Evolutionary conservation across 2,329 filamentous ascomycete species (phyloP).

Genomic region (Fusarium lyarnte): DNA sequence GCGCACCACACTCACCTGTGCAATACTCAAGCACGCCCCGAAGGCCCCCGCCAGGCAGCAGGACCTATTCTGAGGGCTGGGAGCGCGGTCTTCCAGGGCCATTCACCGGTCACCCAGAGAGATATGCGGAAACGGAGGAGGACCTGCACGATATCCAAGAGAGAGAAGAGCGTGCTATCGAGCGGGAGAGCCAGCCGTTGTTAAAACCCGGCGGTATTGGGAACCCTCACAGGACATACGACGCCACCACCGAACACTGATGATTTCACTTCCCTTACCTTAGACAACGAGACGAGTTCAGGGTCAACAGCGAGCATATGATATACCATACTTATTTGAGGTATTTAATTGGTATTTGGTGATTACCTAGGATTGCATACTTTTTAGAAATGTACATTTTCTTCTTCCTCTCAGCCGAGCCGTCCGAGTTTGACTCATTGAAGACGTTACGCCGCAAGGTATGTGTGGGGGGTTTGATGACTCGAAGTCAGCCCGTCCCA

Average conservation of each 20-base stretch:
- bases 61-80: constrained; percentile 61
- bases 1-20: constrained; percentile 43
- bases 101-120: constrained; percentile 62
- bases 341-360: constrained; percentile 26
- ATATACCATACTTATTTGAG: constrained; percentile 30
- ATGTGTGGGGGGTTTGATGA: constrained; percentile 30
- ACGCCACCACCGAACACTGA: constrained; percentile 42
- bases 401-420: not conserved
- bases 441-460: not conserved
- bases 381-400: constrained; percentile 28
- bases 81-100: constrained; percentile 61
- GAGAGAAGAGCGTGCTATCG: constrained; percentile 61
- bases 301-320: constrained; percentile 35
- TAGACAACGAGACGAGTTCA: constrained; percentile 12
- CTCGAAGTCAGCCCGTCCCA: constrained; percentile 17
- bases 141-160: constrained; percentile 61
- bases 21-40: constrained; percentile 42
- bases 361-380: constrained; percentile 20
- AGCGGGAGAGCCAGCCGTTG: constrained; percentile 60
- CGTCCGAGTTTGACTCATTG: constrained; percentile 15
- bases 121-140: constrained; percentile 61
- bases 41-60: constrained; percentile 50
- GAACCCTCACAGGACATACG: constrained; percentile 54
- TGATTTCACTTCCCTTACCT: not conserved
- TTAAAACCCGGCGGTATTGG: constrained; percentile 62